Base-by-base conservation (phyloP, 768 basidiomycete species). In the Rhizopogon sp. region DNA sequence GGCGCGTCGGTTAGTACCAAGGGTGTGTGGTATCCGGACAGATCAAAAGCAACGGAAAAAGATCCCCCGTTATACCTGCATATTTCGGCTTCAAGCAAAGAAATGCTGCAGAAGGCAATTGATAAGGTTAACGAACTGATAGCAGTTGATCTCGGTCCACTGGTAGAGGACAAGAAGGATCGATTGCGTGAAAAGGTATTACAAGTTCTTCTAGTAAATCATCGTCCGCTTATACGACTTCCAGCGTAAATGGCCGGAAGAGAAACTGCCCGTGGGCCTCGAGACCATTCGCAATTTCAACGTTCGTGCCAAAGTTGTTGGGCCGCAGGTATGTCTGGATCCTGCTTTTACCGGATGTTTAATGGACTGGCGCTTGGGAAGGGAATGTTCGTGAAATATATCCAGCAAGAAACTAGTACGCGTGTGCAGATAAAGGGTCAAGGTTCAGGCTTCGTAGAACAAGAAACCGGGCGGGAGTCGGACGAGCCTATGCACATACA, bases 331-430 rank as follows among this genome's bases (percentile, higher is more conserved):
- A 70, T 56, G 83, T 77, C 10, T 14, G 1, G 29, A 39, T 14
- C 13, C 10, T 10, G 22, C 20, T 25, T n/a, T 5, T 9, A 1
- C 10, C 3, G 8, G 16, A 2, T 35, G 10, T 25, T 37, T 6
- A 16, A 37, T 11, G n/a, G 22, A 16, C 50, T 42, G 57, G 25
- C 6, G 33, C 37, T 25, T 5, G 39, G 9, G 50, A 68, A 92
- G 90, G 95, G 95, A 60, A 86, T 93, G 60, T 99, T 98, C 65
- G 96, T 99, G 61, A 99, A 99, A 72, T 94, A 94, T 67, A 98
- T 98, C 49, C 96, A 99, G 71, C 82, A 88, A 62, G 96, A 99
- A 71, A 99, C 96, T 0, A 87, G 87, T 29, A 96, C 95, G 6
- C 82, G 96, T 56, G 96, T 99, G 8, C 96, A 99, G 69, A 97